Conservation (phyloP, 345 rosid species). For the Barbarea vulgaris region DNA sequence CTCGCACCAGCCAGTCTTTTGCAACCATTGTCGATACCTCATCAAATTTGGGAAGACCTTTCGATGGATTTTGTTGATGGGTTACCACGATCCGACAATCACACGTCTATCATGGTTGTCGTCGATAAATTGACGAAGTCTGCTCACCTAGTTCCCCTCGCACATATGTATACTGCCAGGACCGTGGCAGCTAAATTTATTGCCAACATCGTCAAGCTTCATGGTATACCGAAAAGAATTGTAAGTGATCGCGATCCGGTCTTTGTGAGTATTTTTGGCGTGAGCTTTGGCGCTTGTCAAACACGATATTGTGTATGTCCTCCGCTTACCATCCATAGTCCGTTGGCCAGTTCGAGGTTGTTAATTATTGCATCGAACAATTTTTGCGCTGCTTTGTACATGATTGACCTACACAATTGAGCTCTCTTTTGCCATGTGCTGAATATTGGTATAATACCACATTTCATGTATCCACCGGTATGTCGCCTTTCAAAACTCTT, state of each 20-base stretch:
- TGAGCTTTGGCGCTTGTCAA: not conserved
- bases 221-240: not conserved
- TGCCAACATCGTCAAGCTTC: not conserved
- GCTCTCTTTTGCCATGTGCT: not conserved
- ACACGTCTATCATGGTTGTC: not conserved
- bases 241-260: not conserved
- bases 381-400: not conserved
- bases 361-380: not conserved
- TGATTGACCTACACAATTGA: not conserved
- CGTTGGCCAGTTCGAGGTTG: not conserved
- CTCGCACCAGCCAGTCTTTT: no score
- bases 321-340: not conserved
- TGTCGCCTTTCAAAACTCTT: not conserved
- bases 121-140: not conserved
- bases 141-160: fast-evolving
- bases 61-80: no score
- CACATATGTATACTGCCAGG: not conserved
- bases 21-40: no score
- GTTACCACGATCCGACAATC: no score
- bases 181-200: not conserved
- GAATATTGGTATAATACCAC: not conserved
- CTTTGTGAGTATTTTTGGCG: not conserved
- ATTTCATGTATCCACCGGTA: not conserved
- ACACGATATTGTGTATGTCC: fast-evolving
- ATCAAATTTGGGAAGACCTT: no score